Conservation (phyloP, 2,329 filamentous ascomycete genomes). For the Magnaporthales sp. region DNA sequence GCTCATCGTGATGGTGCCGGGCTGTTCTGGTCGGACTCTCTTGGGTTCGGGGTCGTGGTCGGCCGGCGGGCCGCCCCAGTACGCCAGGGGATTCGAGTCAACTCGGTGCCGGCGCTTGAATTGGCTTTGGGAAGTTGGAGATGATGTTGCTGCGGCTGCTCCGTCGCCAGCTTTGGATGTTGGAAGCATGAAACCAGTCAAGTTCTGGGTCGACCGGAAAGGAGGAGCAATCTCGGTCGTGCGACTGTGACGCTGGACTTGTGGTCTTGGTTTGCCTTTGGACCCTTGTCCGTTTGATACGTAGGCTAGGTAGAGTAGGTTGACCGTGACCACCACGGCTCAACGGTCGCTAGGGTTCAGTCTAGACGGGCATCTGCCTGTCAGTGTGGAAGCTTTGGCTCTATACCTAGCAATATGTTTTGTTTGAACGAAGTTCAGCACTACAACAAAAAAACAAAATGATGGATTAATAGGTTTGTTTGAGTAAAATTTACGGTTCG, state of each 20-base stretch:
- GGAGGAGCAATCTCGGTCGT: not conserved
- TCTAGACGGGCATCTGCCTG: not conserved
- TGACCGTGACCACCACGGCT: not conserved
- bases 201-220: not conserved
- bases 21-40: conserved; percentile 16
- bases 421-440: not conserved
- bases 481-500: not conserved
- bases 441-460: not conserved
- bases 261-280: not conserved
- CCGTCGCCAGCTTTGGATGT: not conserved
- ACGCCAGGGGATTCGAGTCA: conserved; percentile 16
- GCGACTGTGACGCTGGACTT: not conserved
- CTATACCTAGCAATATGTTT: not conserved
- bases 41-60: conserved; percentile 17
- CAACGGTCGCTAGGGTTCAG: not conserved
- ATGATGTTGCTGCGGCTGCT: conserved; percentile 2
- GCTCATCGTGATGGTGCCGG: conserved; percentile 16
- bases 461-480: not conserved
- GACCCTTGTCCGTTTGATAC: not conserved
- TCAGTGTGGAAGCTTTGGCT: not conserved
- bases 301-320: not conserved
- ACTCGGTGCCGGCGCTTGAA: conserved; percentile 17
- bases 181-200: not conserved
- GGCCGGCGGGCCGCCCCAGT: conserved; percentile 7
- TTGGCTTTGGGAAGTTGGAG: not conserved